Base-by-base conservation (phyloP, 495 filamentous ascomycete species). In the Polyplosphaeria fusca region DNA sequence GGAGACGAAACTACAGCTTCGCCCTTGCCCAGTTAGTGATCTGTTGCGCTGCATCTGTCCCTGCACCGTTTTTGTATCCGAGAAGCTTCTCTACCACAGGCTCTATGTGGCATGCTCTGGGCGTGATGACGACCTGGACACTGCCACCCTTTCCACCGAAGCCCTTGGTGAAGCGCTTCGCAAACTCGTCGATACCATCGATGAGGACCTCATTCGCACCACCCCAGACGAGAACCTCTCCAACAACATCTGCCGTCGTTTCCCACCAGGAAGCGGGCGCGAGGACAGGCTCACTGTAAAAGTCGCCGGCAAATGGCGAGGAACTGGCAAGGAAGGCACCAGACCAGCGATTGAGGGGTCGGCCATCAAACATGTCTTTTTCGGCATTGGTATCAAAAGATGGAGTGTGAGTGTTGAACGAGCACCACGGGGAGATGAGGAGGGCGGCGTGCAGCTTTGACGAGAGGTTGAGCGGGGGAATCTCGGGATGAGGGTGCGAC, bases 191-290 rank as follows among this genome's bases (percentile, higher is more conserved):
- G 64, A 86, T 82, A 24, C 71, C 68, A 65, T 82, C 81, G 27
- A 82, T 60, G 43, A 86, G 58, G 14, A 83, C 65, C 73, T 87
- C 84, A 58, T 77, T 74, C 1, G 61, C 68, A 7, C 84, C 84
- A 16, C 71, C 80, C 44, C 76, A 69, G 44, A 86, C 63, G 51
- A 84, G 45, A 2, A 83, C 68, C 27, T 73, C 68, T 54, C 76
- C 66, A 38, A 79, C 76, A 47, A 72, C 70, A 5, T 52, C 69
- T 24, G 69, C 70, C 7, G 73, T 32, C 7, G 60, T 69, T 5
- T 66, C 54, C 81, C 83, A 86, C 82, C 82, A 86, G 27, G 74
- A 73, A 5, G 59, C 49, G 2, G 74, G 70, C 12, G 79, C 83
- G 19, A 61, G 61, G 2, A 68, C 49, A 4, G 83, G 77, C 70